Percentiles rank a stretch among this genome's conserved stretches.
Conservation (phyloP, 2,329 filamentous ascomycete species). For the Exserohilum rostratum region DNA sequence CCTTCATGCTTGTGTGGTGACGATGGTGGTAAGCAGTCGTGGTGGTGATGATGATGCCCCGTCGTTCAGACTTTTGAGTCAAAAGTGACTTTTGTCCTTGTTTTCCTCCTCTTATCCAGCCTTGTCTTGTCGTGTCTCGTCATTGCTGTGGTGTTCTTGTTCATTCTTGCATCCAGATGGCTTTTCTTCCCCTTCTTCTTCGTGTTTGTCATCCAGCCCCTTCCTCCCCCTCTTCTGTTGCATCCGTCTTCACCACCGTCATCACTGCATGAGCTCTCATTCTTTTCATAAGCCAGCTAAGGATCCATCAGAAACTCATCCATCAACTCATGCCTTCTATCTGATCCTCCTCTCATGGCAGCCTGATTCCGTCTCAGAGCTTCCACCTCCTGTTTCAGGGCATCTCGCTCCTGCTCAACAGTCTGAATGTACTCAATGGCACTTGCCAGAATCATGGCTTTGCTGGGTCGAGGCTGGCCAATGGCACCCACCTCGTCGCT, state of each 20-base stretch:
- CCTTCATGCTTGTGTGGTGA: too few species aligned
- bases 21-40: too few species aligned
- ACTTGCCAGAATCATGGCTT: constrained; percentile 39
- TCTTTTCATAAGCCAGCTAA: not conserved
- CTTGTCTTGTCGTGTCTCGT: too few species aligned
- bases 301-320: constrained; percentile 1
- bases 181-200: too few species aligned
- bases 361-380: constrained; percentile 21
- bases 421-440: constrained; percentile 44
- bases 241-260: not conserved
- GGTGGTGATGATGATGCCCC: too few species aligned
- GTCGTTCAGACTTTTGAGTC: too few species aligned
- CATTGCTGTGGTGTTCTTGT: too few species aligned
- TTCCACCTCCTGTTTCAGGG: constrained; percentile 34
- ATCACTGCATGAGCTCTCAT: too few species aligned
- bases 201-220: too few species aligned
- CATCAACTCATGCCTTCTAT: not conserved
- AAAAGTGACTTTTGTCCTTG: too few species aligned
- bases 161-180: too few species aligned
- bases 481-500: constrained; percentile 31
- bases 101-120: too few species aligned
- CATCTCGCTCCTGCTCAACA: constrained; percentile 39
- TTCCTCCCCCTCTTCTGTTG: not conserved
- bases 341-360: not conserved
- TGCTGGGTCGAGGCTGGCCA: constrained; percentile 42